Conservation (phyloP, 495 filamentous ascomycete genomes). For the Annulohypoxylon nitens region DNA sequence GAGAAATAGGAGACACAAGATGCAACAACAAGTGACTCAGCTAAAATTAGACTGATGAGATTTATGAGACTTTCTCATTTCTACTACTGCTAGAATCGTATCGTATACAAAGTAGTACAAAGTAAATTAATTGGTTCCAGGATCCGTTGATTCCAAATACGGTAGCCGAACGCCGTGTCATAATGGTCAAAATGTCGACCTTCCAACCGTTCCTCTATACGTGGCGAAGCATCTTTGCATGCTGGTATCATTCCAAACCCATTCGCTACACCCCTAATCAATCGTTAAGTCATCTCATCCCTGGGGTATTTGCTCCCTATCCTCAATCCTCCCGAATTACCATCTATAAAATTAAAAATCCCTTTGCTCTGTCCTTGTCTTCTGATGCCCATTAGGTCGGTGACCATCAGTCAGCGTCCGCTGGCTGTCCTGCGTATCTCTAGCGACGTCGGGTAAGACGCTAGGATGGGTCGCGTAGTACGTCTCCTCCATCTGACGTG, state of each 20-base stretch:
- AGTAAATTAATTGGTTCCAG: background rate
- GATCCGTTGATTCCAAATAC: conserved; percentile 3
- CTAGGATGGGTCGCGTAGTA: conserved; percentile 46
- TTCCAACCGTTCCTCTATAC: conserved; percentile 7
- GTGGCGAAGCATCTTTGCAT: conserved; percentile 2
- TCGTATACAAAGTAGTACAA: background rate
- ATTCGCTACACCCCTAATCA: conserved; percentile 5
- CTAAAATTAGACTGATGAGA: background rate
- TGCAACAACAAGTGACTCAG: background rate
- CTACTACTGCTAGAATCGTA: background rate
- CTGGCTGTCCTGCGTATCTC: conserved; percentile 47
- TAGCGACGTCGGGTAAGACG: conserved; percentile 12
- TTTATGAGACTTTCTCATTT: background rate
- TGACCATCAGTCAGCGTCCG: conserved; percentile 38
- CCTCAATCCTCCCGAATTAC: background rate
- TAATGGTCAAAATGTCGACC: background rate
- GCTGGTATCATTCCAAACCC: background rate
- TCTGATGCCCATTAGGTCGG: conserved; percentile 3
- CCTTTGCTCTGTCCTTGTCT: conserved; percentile 33
- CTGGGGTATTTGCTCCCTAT: background rate
- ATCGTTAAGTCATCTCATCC: conserved; percentile 11
- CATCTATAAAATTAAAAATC: conserved; percentile 18
- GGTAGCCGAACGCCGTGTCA: conserved; percentile 19
- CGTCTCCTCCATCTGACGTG: conserved; percentile 52
- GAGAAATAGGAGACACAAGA: background rate